Base-by-base conservation (phyloP, 352 stramenopile species). In the Globisporangium splendens region DNA sequence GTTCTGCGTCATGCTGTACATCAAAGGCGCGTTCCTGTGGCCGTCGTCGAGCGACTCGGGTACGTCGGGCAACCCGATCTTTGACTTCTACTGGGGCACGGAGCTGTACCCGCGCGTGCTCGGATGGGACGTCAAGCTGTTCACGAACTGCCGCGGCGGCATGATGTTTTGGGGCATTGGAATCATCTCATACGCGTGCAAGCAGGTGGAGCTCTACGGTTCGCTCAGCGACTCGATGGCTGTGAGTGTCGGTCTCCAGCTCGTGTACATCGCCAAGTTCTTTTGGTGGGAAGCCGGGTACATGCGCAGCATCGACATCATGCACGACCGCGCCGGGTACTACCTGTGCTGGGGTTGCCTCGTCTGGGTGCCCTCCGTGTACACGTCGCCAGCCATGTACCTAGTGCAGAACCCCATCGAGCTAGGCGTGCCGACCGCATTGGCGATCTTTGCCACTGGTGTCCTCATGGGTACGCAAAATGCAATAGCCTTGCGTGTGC, bases 281-380 rank as follows among this genome's bases (percentile, higher is more conserved):
- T 99, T 98, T 74, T 88, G 90, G 69, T 98, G 95, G 92, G 91
- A 98, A 70, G 83, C 83, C 15, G 88, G 89, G 24, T 99, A 99
- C 86, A 98, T 98, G 93, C 93, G 93, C 70, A 97, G 82, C 53
- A 99, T 99, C 73, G 97, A 99, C 74, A 99, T 99, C 66, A 89
- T 96, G 87, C 87, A 97, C 73, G 92, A 98, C 72, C 89, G 91
- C 54, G 92, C 92, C 1, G 93, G 93, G 12, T 98, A 96, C 70
- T 97, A 98, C 74, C 86, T 99, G 35, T 98, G 92, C 73, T 99
- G 96, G 96, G 97, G 97, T 55, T 98, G 93, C 55, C 76, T 98
- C n/a, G 90, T 97, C 4, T 99, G 95, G 95, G 91, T 99, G 18
- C 97, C 96, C 3, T 88, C 87, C 6, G 83, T 99, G 24, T 99